A percentile compares a stretch with the other conserved stretches of the same genome.
phyloP scores from a whole-genome alignment of 2,329 filamentous ascomycete species.

The Trichoderma simmonsii region DNA sequence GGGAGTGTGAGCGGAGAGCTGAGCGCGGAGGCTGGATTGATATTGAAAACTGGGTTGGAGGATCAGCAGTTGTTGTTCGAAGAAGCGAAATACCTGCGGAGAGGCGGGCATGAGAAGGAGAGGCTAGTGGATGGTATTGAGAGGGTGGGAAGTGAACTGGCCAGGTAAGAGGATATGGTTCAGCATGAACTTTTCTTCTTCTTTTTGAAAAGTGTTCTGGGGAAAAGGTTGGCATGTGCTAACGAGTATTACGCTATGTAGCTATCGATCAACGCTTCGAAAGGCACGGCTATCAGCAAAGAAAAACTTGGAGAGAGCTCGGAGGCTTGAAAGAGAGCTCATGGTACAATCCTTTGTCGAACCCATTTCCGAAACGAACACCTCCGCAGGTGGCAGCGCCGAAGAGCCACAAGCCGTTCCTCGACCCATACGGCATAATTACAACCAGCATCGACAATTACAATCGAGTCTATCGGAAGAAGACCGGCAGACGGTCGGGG shows the following conservation, averaged over 20 bases:
- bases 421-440: constrained; percentile 25
- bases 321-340: constrained; percentile 71
- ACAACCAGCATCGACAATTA: constrained; percentile 29
- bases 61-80: constrained; percentile 78
- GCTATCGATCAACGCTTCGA: constrained; percentile 66
- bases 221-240: background rate
- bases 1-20: constrained; percentile 66
- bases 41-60: constrained; percentile 74
- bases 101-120: constrained; percentile 55
- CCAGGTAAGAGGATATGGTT: constrained; percentile 49
- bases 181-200: background rate
- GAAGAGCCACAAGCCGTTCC: constrained; percentile 16
- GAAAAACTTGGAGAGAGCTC: constrained; percentile 68
- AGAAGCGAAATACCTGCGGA: constrained; percentile 68
- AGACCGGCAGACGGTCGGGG: constrained; percentile 69
- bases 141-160: constrained; percentile 67
- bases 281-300: constrained; percentile 79
- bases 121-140: constrained; percentile 64
- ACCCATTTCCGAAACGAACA: constrained; percentile 35
- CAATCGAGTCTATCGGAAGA: constrained; percentile 53
- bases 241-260: constrained; percentile 24
- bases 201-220: background rate
- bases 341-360: constrained; percentile 64
- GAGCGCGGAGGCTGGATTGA: constrained; percentile 73
- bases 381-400: constrained; percentile 25